A percentile compares a stretch with the other conserved stretches of the same genome.
These are phyloP conservation scores for Triangularia verruculosa DNA, from an alignment of 2,329 filamentous ascomycete genomes.

Conservation along the genomic window DNA sequence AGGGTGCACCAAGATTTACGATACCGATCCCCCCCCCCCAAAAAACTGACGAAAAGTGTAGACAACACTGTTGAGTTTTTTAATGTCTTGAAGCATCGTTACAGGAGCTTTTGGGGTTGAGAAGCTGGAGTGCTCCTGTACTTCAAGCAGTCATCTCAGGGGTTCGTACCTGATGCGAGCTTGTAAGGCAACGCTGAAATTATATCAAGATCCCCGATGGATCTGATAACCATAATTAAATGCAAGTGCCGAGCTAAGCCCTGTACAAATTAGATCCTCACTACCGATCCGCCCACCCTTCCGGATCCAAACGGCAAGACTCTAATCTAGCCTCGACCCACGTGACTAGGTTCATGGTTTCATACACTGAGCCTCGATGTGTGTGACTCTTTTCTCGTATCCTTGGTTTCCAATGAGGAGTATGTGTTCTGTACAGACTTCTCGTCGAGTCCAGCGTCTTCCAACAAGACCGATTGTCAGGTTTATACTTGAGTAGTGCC, in stretches of 20 bases:
- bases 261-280: not conserved
- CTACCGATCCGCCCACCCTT: not conserved
- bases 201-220: not conserved
- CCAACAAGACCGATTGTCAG: not conserved
- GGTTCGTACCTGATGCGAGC: not conserved
- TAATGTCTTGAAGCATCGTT: not conserved
- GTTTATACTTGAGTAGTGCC: not conserved
- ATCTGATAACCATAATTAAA: not conserved
- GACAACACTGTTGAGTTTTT: too few species aligned
- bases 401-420: not conserved
- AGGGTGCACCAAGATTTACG: too few species aligned
- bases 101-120: not conserved
- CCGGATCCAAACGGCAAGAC: not conserved
- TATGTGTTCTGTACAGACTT: not conserved
- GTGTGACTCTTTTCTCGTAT: not conserved
- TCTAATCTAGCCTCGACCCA: not conserved
- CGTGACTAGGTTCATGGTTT: not conserved
- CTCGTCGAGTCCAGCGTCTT: not conserved
- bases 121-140: not conserved
- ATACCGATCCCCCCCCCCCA: too few species aligned
- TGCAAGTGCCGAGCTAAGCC: not conserved
- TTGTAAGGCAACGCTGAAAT: not conserved
- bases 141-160: not conserved
- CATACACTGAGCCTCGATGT: not conserved
- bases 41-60: too few species aligned